A percentile compares a stretch with the other conserved stretches of the same genome.
Evolutionary conservation across 106 monocot species (phyloP).

Genomic region (Dendrobium catenatum): DNA sequence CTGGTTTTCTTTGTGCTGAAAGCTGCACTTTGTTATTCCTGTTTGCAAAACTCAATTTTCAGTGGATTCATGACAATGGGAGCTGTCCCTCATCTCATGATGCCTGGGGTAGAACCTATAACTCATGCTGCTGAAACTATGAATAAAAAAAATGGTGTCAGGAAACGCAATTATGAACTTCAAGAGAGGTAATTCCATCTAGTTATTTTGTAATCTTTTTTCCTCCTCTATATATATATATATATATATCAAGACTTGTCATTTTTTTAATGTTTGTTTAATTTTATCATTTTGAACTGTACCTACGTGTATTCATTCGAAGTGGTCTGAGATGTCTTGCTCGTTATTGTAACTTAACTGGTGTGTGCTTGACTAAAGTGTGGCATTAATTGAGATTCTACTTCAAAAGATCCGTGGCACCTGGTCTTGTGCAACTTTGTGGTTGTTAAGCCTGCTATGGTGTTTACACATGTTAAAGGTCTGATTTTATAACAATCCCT

Average conservation of each 20-base stretch:
- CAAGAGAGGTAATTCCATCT: not conserved
- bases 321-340: not conserved
- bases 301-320: not conserved
- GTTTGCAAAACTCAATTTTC: not conserved
- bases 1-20: not conserved
- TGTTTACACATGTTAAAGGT: not conserved
- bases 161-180: not conserved
- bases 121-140: not conserved
- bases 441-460: not conserved
- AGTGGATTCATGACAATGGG: conserved; percentile 8
- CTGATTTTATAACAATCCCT: not conserved
- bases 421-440: not conserved
- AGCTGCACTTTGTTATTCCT: not conserved
- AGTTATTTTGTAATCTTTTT: not conserved
- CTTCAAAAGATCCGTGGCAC: too few relatives aligned
- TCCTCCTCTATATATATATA: not conserved
- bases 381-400: too few relatives aligned
- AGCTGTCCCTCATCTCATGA: not conserved
- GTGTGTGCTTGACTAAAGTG: too few relatives aligned
- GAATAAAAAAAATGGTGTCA: not conserved
- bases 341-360: too few relatives aligned
- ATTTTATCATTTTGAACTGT: not conserved
- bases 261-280: not conserved
- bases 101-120: not conserved
- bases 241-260: not conserved